These are phyloP conservation scores for Phytophthora hibernalis DNA, from an alignment of 352 stramenopile genomes.

Conservation along the genomic window DNA sequence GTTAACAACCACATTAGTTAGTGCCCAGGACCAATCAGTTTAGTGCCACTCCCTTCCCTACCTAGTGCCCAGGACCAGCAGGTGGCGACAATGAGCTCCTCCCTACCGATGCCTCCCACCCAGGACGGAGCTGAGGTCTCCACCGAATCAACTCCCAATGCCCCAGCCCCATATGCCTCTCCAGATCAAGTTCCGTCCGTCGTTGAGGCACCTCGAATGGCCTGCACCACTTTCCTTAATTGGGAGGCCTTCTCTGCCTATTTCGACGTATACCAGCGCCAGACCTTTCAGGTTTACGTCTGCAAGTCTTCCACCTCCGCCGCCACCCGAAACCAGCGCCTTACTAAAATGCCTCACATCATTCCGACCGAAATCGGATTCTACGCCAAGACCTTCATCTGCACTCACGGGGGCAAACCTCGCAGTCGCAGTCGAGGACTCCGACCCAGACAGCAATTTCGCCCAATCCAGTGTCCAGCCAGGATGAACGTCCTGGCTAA, in stretches of 20 bases:
- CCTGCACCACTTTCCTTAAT: slow-evolving; percentile 14
- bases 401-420: neutral
- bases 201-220: slow-evolving; percentile 20
- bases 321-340: neutral
- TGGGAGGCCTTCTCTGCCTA: slow-evolving; percentile 25
- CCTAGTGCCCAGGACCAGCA: neutral
- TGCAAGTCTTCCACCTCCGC: slow-evolving; percentile 27
- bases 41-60: neutral
- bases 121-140: neutral
- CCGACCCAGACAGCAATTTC: slow-evolving; percentile 17
- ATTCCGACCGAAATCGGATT: neutral
- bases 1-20: too few species aligned
- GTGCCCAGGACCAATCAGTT: too few species aligned
- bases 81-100: neutral
- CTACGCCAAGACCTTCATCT: neutral
- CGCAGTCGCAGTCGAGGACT: slow-evolving; percentile 21
- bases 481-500: slow-evolving; percentile 19
- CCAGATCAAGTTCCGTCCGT: neutral
- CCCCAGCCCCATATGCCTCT: neutral
- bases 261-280: slow-evolving; percentile 27
- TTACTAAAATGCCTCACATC: neutral
- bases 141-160: neutral
- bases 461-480: slow-evolving; percentile 27
- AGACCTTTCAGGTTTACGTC: slow-evolving; percentile 30
- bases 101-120: neutral